Base-by-base conservation (phyloP, 441 rosid genomes). In the Gossypium davidsonii region DNA sequence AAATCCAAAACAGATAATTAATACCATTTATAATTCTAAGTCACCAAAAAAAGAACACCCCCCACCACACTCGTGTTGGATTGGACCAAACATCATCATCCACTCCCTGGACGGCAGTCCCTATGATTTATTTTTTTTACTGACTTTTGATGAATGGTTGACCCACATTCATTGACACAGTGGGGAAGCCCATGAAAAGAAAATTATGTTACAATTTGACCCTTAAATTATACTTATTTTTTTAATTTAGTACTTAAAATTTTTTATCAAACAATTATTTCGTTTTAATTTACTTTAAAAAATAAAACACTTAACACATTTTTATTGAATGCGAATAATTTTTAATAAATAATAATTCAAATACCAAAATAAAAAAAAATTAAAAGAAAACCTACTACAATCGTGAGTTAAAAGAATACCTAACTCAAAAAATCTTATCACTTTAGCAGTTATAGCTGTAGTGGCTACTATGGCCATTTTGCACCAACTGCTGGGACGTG, bases 401-500 rank as follows among this genome's bases (percentile, higher is more conserved):
- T 28, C 31, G 1, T 31, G 34, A 31, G 34, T 31, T 31, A 71
- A 80, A 79, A 81, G 80, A 82, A 83, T 73, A 80, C 83, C 87
- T 67, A 80, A 80, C 83, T 76, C 70, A 6, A 28, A 67, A 31
- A 75, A 82, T 74, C 83, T 63, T 26, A 73, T 82, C 85, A 69
- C 83, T 79, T 84, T 75, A 83, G 83, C 80, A 85, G 90, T 85
- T 85, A 75, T 70, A 80, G 78, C 86, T 84, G 14, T 59, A 23
- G 86, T 83, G 79, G 86, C 81, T 84, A 77, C 76, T 58, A 34
- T 46, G 42, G 78, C 80, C 89, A 65, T 81, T 79, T 81, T 77
- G 84, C 86, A 84, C 81, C 84, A 85, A 83, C 84, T 83, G 78
- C 87, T 75, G 67, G 67, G 53, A 72, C 42, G 31, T 77, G 87